Evolutionary conservation across 305 asterid species (phyloP).

Genomic region (Fraxinus platypoda): DNA sequence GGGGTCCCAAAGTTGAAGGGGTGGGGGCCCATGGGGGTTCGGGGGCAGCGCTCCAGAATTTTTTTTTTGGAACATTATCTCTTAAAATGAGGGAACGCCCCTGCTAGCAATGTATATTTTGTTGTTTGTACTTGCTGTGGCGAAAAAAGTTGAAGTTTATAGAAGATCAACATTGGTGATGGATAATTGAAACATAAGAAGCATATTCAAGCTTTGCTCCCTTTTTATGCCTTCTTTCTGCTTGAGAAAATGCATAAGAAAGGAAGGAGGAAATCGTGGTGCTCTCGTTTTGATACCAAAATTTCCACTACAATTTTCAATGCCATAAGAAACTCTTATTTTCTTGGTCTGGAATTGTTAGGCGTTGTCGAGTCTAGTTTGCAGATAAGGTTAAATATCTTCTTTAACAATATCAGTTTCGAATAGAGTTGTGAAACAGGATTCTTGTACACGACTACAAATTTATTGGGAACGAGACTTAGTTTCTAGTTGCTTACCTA

Average conservation of each 20-base stretch:
- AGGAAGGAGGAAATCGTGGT: not conserved
- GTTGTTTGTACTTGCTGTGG: not conserved
- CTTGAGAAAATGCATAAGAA: not conserved
- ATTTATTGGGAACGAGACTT: not conserved
- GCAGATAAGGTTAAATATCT: not conserved
- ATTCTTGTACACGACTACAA: not conserved
- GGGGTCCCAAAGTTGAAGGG: no score
- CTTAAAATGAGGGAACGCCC: no score
- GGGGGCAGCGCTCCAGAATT: no score
- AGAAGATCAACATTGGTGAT: not conserved
- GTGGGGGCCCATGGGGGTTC: no score
- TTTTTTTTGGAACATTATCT: no score
- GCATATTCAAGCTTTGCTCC: not conserved
- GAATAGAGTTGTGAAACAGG: not conserved
- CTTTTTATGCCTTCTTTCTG: not conserved
- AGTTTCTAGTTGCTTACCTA: not conserved
- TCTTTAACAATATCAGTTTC: not conserved
- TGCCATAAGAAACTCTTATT: not conserved
- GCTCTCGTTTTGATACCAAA: not conserved
- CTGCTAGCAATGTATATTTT: not conserved
- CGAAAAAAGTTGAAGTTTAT: not conserved
- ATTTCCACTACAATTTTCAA: not conserved
- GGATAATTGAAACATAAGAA: not conserved
- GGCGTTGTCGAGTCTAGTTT: not conserved
- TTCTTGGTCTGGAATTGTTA: not conserved